A percentile compares a stretch with the other conserved stretches of the same genome.
These are phyloP conservation scores for Cladosporium velox DNA, from an alignment of 2,329 filamentous ascomycete genomes.

Conservation along the genomic window DNA sequence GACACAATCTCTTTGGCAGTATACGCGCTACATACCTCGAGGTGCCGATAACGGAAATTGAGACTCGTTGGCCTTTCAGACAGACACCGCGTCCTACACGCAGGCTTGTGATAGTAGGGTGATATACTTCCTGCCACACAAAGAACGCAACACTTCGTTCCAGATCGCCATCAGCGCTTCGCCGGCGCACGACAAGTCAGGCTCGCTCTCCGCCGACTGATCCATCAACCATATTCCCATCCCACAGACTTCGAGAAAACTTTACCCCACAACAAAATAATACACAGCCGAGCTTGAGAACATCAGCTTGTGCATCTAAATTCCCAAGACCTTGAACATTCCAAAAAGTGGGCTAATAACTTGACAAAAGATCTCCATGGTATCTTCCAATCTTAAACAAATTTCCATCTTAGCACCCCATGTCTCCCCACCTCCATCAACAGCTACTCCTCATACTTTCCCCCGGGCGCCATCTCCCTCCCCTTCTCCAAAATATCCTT, in stretches of 20 bases:
- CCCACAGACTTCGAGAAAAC: not conserved
- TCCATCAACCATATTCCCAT: not conserved
- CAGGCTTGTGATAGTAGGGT: not conserved
- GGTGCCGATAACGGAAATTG: not conserved
- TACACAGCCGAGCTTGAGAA: too few relatives aligned
- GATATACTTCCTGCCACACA: not conserved
- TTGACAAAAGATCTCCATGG: not conserved
- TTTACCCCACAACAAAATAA: not conserved
- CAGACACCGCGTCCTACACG: not conserved
- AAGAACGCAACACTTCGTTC: not conserved
- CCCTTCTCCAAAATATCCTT: constrained; percentile 52
- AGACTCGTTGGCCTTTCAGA: not conserved
- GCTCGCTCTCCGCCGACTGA: not conserved
- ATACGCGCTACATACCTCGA: not conserved
- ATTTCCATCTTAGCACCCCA: too few relatives aligned
- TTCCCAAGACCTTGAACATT: not conserved
- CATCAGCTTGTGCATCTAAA: too few relatives aligned
- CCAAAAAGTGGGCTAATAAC: too few relatives aligned
- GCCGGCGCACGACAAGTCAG: not conserved
- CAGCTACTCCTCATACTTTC: constrained; percentile 52
- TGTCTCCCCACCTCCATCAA: too few relatives aligned
- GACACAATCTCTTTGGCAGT: not conserved
- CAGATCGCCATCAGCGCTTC: not conserved
- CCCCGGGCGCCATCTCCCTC: constrained; percentile 49
- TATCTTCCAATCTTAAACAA: not conserved